Evolutionary conservation across 768 basidiomycete species (phyloP), one percentile per base, ranked within the genome.

Genomic region (Boletus sensibilis): DNA sequence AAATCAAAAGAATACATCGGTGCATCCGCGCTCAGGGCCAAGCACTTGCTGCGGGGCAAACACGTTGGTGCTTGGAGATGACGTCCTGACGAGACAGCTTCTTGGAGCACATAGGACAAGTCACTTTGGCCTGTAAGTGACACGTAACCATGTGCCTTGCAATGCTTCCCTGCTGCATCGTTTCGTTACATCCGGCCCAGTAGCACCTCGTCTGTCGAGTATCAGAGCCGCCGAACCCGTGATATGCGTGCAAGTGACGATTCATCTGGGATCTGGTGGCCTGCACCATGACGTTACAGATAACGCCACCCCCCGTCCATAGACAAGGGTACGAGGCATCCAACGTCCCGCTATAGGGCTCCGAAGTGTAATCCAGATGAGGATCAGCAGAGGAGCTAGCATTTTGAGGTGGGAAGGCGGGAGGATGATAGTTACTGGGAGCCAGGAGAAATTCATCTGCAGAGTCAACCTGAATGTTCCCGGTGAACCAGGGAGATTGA

Each of bases 91-190:
- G 67, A 21, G 67, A 68, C 39, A 68, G 25, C 40, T 69, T 64
- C 52, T 68, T 68, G 50, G 44, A 69, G 56, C 67, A 68, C 60
- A 59, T 56, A 3, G 67, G 65, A 43, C 67, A 68, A 5, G 65
- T 62, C 35, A 69, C 67, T 35, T 69, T 68, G 2, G 63, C 65
- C 40, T 65, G 67, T 3, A 68, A 52, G 46, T 68, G 68, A 42
- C 68, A 64, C 4, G 67, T 64, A 20, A 68, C 68, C 58, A 62
- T 45, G 27, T 68, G 68, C 35, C 68, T 67, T 11, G 65, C 67
- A 21, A 68, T 62, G 55, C 65, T 69, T 27, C 68, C 67, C 39
- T 67, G 67, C 14, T 68, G 68, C 67, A 68, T 68, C 29, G 23
- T 55, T 29, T 61, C 60, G 23, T 37, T 39, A 29, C 68, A 68